Base-by-base conservation (phyloP, 2,329 filamentous ascomycete genomes). In the Talaromyces sp. region DNA sequence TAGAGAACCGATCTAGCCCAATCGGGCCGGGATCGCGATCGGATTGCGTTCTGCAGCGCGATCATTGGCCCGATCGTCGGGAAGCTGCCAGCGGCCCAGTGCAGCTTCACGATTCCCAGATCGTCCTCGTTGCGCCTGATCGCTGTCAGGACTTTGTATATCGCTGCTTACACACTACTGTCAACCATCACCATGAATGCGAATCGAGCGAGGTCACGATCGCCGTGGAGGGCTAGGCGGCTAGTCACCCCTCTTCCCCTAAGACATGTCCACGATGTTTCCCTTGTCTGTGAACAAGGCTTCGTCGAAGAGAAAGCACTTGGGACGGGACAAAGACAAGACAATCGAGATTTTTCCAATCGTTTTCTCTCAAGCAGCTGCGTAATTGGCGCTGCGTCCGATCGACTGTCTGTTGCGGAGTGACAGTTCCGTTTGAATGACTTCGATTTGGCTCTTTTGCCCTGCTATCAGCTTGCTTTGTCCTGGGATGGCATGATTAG, bases 91-190 rank as follows among this genome's bases (percentile, higher is more conserved):
- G 32, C 32, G 32, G 13, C 13, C 32, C 32, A 14, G 24, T 46
- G 43, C 43, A 11, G 19, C 21, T 24, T 19, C 11, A 9, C 4
- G 43, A 46, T 58, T 61, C 27, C 35, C 38, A 58, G 59, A 61
- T 61, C 59, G 50, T 35, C 49, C 59, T 49, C 52, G 56, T 56
- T 58, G 43, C 38, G 19, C 26, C 46, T 61, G 59, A 61, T 61
- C 59, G 50, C 55, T 31, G 43, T 46, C n/a, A 7, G 5, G 19
- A 24, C 43, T 46, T 46, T 46, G 43, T 46, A 46, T 46, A 14
- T 46, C 43, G n/a, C 43, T 46, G 35, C 11, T 46, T 46, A 24
- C 43, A 11, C 21, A 46, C n/a, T 11, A 13, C 41, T 21, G 17
- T 24, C 41, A 19, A 46, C n/a, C 0, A 2, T 46, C 9, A 46